Percentiles rank a stretch among this genome's conserved stretches.
Evolutionary conservation across 768 basidiomycete species (phyloP).

Genomic region (Trametes gibbosa): DNA sequence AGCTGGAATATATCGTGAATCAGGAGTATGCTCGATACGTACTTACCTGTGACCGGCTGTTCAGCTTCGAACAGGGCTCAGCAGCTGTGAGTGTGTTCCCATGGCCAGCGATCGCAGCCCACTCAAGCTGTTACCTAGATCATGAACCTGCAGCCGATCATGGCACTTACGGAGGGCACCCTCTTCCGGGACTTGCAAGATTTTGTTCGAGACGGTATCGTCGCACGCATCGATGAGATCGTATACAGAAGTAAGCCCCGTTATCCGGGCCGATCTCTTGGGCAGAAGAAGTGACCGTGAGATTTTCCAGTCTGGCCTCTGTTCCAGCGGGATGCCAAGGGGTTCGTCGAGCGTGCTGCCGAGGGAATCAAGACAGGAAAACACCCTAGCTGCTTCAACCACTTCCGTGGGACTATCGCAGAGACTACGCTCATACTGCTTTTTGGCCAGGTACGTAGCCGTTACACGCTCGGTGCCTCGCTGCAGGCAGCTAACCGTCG

Average conservation of each 20-base stretch:
- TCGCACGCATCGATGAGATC: slow-evolving; percentile 27
- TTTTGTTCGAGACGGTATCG: slow-evolving; percentile 30
- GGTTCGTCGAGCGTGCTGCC: slow-evolving; percentile 15
- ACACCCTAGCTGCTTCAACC: slow-evolving; percentile 28
- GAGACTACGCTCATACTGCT: slow-evolving; percentile 33
- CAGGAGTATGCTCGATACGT: slow-evolving; percentile 28
- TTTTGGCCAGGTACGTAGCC: slow-evolving; percentile 28
- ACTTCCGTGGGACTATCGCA: slow-evolving; percentile 30
- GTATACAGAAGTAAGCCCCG: slow-evolving; percentile 16
- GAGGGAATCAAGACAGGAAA: slow-evolving; percentile 4
- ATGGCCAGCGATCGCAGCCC: neutral
- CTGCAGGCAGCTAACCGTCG: neutral
- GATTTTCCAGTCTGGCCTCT: slow-evolving; percentile 18
- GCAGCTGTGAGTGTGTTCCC: slow-evolving; percentile 24
- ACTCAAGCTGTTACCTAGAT: slow-evolving; percentile 19
- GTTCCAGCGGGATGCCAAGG: slow-evolving; percentile 26
- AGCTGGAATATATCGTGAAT: slow-evolving; percentile 37
- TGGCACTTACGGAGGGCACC: slow-evolving; percentile 25
- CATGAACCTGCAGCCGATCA: slow-evolving; percentile 31
- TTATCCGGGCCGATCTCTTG: neutral
- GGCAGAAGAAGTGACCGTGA: neutral
- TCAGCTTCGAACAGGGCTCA: slow-evolving; percentile 35
- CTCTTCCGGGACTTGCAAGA: slow-evolving; percentile 32
- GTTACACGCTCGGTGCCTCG: neutral
- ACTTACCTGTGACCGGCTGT: slow-evolving; percentile 29